Base-by-base conservation (phyloP, 2,329 filamentous ascomycete species). In the Ophiostoma sp. region DNA sequence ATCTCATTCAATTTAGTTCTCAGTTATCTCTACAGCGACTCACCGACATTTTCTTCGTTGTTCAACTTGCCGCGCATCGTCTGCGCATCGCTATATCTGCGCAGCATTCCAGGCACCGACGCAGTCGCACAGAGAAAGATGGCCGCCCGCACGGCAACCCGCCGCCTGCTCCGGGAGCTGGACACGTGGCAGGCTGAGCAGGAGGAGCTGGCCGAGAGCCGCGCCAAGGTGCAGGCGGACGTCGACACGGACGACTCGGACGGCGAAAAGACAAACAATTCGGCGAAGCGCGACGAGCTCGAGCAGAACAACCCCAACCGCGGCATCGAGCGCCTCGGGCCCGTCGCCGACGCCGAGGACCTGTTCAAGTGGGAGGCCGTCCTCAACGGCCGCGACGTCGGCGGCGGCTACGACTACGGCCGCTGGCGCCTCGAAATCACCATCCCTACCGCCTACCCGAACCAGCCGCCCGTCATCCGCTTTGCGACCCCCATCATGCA, bases 401-500 rank as follows among this genome's bases (percentile, higher is more conserved):
- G 84, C 1, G 76, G 75, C 42, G 85, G 85, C 9, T 87, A 87
- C 70, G 84, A 87, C 70, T 84, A 79, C 69, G 95, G 95, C 71
- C 87, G 89, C 74, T 99, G 93, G 93, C 87, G 90, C 70, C 86
- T 99, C 74, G 77, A 80, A 75, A 93, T 99, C 77, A 76, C 81
- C 66, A 85, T 98, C 74, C 93, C 95, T 0, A 73, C 84, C 0
- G 86, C 84, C 55, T 98, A 99, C 79, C 95, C 95, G 3, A 83
- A 90, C 69, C 79, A 85, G 0, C 89, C 95, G 1, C 95, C 95
- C 0, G 84, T 81, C 55, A 89, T 99, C 72, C 82, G 80, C 69
- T 99, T 99, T 81, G 80, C 83, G n/a, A 99, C 93, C 47, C 87
- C 87, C 71, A 87, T 96, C 72, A 90, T 92, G 74, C 93, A 97